Evolutionary conservation across 2,329 filamentous ascomycete species (phyloP).

Genomic region (Dryadomyces quercivorus): DNA sequence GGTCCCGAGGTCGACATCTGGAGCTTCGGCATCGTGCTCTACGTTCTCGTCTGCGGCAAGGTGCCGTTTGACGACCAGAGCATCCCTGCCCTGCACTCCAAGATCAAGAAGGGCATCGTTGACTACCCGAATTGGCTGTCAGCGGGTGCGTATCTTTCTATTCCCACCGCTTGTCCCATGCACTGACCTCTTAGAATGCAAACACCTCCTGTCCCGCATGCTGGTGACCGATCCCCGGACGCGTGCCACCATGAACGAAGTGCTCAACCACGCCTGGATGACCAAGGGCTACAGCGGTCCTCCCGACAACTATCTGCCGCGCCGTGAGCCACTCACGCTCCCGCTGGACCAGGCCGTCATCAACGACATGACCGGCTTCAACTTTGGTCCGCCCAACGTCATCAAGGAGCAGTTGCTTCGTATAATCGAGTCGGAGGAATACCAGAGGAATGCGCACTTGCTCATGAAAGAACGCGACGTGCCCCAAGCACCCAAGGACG

Average conservation of each 20-base stretch:
- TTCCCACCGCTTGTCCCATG: constrained; percentile 21
- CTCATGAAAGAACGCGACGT: constrained; percentile 55
- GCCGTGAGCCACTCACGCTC: constrained; percentile 71
- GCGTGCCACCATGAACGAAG: constrained; percentile 76
- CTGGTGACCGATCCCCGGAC: constrained; percentile 86
- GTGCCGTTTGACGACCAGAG: constrained; percentile 98
- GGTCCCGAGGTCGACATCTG: constrained; percentile 95
- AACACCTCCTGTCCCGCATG: constrained; percentile 86
- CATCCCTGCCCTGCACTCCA: constrained; percentile 95
- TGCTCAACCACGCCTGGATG: constrained; percentile 94
- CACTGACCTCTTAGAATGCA: constrained; percentile 58
- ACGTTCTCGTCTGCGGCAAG: constrained; percentile 93
- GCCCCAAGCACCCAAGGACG: constrained; percentile 43
- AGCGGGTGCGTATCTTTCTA: constrained; percentile 43
- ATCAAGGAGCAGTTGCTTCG: constrained; percentile 74
- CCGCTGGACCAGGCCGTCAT: constrained; percentile 77
- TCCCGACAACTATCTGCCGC: constrained; percentile 79
- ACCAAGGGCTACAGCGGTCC: constrained; percentile 76
- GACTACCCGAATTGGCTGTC: constrained; percentile 94
- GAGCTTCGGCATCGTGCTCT: constrained; percentile 98
- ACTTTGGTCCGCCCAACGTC: constrained; percentile 78
- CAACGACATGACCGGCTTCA: constrained; percentile 93
- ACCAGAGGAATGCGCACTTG: constrained; percentile 69
- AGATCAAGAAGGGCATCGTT: constrained; percentile 94
- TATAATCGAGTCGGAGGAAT: constrained; percentile 87